phyloP scores from a whole-genome alignment of 1,284 basidiomycete species.

The Grifola frondosa region DNA sequence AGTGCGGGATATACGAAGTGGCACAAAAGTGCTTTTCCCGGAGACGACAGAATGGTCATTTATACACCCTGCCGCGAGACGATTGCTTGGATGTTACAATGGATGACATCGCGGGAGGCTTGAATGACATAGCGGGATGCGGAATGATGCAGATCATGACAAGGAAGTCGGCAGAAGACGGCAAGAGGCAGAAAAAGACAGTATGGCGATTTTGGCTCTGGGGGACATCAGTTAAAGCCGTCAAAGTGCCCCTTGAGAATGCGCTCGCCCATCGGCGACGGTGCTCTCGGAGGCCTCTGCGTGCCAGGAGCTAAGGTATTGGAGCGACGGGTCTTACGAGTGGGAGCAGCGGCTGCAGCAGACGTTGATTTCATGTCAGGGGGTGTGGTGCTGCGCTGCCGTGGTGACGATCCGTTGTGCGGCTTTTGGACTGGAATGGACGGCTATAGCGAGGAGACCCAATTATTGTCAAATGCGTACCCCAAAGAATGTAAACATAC shows the following conservation, averaged over 20 bases:
- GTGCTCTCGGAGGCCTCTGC: conserved; percentile 55
- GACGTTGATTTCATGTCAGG: conserved; percentile 14
- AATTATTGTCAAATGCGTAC: not conserved
- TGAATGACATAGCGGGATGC: no score
- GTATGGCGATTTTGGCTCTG: no score
- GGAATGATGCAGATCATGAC: no score
- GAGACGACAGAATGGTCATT: no score
- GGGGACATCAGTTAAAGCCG: conserved; percentile 60
- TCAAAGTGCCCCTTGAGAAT: conserved; percentile 83
- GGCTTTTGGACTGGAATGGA: conserved; percentile 20
- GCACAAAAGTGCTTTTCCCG: no score
- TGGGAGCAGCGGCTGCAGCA: conserved; percentile 16
- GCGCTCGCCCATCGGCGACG: conserved; percentile 83
- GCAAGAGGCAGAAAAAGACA: no score
- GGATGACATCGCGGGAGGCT: no score
- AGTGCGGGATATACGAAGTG: no score
- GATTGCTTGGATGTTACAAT: no score
- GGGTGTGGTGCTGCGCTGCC: conserved; percentile 18
- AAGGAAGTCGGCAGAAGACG: no score
- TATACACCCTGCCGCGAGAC: no score
- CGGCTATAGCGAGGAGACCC: conserved; percentile 13
- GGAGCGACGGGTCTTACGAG: conserved; percentile 52
- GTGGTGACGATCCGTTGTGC: conserved; percentile 6
- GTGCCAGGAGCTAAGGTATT: conserved; percentile 53
- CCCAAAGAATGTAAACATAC: conserved; percentile 36